Conservation (phyloP, 257 asterid species). For the Nicotiana benthamiana region DNA sequence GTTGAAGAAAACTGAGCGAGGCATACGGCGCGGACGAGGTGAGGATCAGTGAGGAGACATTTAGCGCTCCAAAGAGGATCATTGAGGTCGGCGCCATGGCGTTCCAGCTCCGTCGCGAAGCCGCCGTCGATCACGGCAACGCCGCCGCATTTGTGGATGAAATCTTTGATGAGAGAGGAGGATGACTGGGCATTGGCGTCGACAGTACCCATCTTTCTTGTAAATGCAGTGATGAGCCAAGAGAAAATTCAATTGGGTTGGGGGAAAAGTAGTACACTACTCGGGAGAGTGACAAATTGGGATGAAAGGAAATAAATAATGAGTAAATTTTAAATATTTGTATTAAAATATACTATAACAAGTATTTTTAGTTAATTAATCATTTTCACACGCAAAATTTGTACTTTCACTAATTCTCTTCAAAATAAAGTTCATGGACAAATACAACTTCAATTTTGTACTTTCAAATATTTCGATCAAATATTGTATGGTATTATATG, state of each 20-base stretch:
- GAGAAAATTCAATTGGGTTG: background rate
- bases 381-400: too few species aligned
- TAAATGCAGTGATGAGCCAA: background rate
- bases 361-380: too few species aligned
- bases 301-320: too few species aligned
- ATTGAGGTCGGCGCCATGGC: constrained; percentile 76
- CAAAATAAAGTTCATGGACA: too few species aligned
- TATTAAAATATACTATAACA: too few species aligned
- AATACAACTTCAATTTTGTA: too few species aligned
- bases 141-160: constrained; percentile 65
- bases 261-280: too few species aligned
- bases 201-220: constrained; percentile 34
- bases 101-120: constrained; percentile 86
- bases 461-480: too few species aligned
- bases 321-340: too few species aligned
- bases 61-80: constrained; percentile 95
- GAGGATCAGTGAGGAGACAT: constrained; percentile 73
- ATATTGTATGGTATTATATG: too few species aligned
- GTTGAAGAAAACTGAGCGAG: background rate
- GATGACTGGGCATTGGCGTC: background rate
- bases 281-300: too few species aligned
- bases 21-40: constrained; percentile 62
- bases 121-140: constrained; percentile 87
- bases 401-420: too few species aligned
- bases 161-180: constrained; percentile 40